Evolutionary conservation across 2,329 filamentous ascomycete genomes (phyloP).

Genomic region (Aureobasidium sp.): DNA sequence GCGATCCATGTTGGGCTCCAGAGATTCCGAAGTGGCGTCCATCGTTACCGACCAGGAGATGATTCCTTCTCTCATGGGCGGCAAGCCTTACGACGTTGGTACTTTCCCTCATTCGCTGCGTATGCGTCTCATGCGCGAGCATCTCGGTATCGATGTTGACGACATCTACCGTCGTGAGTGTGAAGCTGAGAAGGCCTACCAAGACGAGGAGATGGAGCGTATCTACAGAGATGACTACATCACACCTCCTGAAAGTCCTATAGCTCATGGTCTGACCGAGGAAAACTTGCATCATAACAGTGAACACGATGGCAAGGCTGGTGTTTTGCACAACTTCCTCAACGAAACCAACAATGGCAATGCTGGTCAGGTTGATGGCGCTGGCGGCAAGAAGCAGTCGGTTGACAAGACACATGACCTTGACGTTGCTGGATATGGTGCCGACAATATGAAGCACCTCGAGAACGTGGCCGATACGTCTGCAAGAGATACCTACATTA

Average conservation of each 20-base stretch:
- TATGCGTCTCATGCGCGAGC: constrained; percentile 90
- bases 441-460: constrained; percentile 58
- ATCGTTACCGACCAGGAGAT: constrained; percentile 89
- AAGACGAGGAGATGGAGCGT: constrained; percentile 48
- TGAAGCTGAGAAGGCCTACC: constrained; percentile 37
- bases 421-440: constrained; percentile 70
- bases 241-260: constrained; percentile 28
- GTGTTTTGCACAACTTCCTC: constrained; percentile 5
- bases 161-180: constrained; percentile 48
- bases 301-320: constrained; percentile 4
- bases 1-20: constrained; percentile 81
- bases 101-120: constrained; percentile 88
- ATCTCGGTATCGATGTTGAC: constrained; percentile 91
- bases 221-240: constrained; percentile 27
- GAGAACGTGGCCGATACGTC: constrained; percentile 24
- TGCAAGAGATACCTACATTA: constrained; percentile 43
- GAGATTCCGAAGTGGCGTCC: constrained; percentile 87
- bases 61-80: constrained; percentile 85
- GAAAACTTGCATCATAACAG: constrained; percentile 17
- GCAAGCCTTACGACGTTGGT: constrained; percentile 78
- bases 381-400: constrained; percentile 49
- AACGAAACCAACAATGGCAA: constrained; percentile 7
- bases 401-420: constrained; percentile 47
- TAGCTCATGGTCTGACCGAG: constrained; percentile 17
- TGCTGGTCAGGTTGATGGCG: constrained; percentile 39